These are phyloP conservation scores for Passalora sequoiae DNA, from an alignment of 2,329 filamentous ascomycete species.

Conservation along the genomic window DNA sequence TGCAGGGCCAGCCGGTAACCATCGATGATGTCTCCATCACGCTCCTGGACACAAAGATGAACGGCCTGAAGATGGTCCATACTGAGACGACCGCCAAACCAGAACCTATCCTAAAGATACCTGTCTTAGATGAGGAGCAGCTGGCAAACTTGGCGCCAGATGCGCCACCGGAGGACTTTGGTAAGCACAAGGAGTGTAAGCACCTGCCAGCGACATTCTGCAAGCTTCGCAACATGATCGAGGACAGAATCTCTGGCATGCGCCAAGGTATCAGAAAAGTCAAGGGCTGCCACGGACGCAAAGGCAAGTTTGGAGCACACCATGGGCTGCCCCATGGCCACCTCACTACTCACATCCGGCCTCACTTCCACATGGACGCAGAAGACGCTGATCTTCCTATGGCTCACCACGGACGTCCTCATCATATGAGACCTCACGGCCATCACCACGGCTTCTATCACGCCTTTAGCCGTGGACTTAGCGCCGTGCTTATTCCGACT, in stretches of 20 bases:
- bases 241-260: constrained; percentile 45
- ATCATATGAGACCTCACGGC: constrained; percentile 32
- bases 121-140: too few relatives aligned
- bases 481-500: constrained; percentile 63
- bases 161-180: constrained; percentile 8
- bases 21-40: constrained; percentile 55
- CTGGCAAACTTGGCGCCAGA: too few relatives aligned
- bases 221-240: constrained; percentile 51
- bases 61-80: constrained; percentile 52
- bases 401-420: constrained; percentile 31
- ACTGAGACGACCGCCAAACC: constrained; percentile 7
- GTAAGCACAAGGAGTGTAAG: constrained; percentile 35
- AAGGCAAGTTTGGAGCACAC: too few relatives aligned
- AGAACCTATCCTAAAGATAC: too few relatives aligned
- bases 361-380: constrained; percentile 26
- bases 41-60: constrained; percentile 55
- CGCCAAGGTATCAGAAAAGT: constrained; percentile 23
- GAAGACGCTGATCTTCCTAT: constrained; percentile 23
- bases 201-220: constrained; percentile 46
- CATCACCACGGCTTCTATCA: constrained; percentile 42
- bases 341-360: constrained; percentile 27
- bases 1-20: constrained; percentile 49
- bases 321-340: constrained; percentile 14
- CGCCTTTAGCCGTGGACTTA: constrained; percentile 48
- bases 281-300: constrained; percentile 30